phyloP scores from a whole-genome alignment of 2,329 filamentous ascomycete species.

The Aspergillus pseudoterreus region DNA sequence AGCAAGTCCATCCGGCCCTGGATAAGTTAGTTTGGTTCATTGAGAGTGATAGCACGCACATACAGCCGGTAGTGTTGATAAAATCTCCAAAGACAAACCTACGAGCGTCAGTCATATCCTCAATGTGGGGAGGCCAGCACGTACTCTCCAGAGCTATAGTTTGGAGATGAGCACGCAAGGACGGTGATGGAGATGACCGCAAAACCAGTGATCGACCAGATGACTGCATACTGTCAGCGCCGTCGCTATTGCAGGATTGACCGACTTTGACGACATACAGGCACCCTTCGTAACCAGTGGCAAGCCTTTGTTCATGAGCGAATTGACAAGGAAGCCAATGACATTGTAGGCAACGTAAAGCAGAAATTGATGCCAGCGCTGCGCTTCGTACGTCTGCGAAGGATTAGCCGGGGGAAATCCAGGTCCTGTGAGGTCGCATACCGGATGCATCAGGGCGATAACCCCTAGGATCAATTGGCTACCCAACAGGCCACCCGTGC shows the following conservation, averaged over 20 bases:
- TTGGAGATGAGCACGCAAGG: slow-evolving; percentile 61
- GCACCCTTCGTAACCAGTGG: slow-evolving; percentile 65
- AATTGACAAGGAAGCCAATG: slow-evolving; percentile 61
- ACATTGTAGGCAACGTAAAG: slow-evolving; percentile 65
- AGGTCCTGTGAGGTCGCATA: slow-evolving; percentile 13
- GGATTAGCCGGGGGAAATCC: neutral
- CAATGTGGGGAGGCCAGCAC: slow-evolving; percentile 23
- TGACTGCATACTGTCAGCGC: slow-evolving; percentile 35
- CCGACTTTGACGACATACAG: slow-evolving; percentile 30
- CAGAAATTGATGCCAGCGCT: slow-evolving; percentile 69
- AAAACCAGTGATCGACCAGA: slow-evolving; percentile 68
- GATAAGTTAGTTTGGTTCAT: slow-evolving; percentile 12
- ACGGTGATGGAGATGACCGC: slow-evolving; percentile 67
- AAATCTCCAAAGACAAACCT: slow-evolving; percentile 59
- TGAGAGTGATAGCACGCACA: neutral
- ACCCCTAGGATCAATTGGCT: slow-evolving; percentile 65
- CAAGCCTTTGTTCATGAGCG: slow-evolving; percentile 59
- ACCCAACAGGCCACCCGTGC: slow-evolving; percentile 64
- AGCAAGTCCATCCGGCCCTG: slow-evolving; percentile 59
- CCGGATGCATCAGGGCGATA: slow-evolving; percentile 58
- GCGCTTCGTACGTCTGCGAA: slow-evolving; percentile 45
- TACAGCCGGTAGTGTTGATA: slow-evolving; percentile 63
- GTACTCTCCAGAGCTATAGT: slow-evolving; percentile 61
- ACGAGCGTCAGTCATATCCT: slow-evolving; percentile 6
- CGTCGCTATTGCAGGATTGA: neutral